Percentiles rank a stretch among this genome's conserved stretches.
Evolutionary conservation across 2,329 filamentous ascomycete species (phyloP).

Genomic region (Escovopsis sp.): DNA sequence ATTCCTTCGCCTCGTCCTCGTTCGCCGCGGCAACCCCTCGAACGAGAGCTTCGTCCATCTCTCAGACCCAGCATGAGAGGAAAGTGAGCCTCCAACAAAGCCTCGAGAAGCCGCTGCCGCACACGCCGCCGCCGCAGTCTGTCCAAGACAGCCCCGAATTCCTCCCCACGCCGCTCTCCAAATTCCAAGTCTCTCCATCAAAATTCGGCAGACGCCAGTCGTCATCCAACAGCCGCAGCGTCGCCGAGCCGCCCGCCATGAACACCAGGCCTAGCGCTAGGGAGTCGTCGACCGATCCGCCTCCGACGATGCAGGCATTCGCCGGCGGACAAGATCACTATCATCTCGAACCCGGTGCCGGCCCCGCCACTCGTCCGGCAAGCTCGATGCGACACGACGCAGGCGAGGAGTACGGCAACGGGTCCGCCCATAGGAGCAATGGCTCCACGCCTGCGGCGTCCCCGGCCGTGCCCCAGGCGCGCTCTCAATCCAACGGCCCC

Average conservation of each 20-base stretch:
- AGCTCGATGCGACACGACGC: conserved; percentile 28
- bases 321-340: conserved; percentile 16
- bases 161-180: conserved; percentile 18
- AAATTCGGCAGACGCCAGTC: conserved; percentile 10
- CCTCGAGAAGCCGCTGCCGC: conserved; percentile 42
- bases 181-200: conserved; percentile 15
- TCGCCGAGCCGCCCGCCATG: conserved; percentile 18
- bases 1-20: background rate
- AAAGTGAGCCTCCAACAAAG: conserved; percentile 40
- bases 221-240: conserved; percentile 4
- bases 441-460: conserved; percentile 43
- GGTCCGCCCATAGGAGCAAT: conserved; percentile 35
- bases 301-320: conserved; percentile 23
- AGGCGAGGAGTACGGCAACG: conserved; percentile 30
- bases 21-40: no score
- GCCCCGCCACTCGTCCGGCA: conserved; percentile 31
- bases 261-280: conserved; percentile 32
- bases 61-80: conserved; percentile 30
- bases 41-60: conserved; percentile 7
- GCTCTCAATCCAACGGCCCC: conserved; percentile 8
- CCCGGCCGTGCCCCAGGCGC: conserved; percentile 30
- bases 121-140: conserved; percentile 35
- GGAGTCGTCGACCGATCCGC: conserved; percentile 28
- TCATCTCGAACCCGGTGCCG: conserved; percentile 27
- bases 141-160: conserved; percentile 10